Percentiles rank a stretch among this genome's conserved stretches.
Conservation (phyloP, 2,329 filamentous ascomycete species). For the Xylaria sp. region DNA sequence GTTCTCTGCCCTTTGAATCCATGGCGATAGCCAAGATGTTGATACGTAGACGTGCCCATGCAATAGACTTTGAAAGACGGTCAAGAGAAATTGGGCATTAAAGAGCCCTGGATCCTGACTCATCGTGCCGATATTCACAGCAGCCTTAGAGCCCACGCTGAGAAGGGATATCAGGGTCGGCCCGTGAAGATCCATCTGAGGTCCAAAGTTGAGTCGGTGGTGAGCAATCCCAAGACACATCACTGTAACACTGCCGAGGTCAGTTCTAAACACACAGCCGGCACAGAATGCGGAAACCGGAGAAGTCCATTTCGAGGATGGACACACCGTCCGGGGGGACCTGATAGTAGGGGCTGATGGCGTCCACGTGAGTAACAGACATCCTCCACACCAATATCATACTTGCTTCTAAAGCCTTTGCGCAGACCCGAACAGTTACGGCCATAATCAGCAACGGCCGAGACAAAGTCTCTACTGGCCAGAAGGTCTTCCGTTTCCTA, state of each 20-base stretch:
- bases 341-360: conserved; percentile 36
- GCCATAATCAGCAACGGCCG: conserved; percentile 23
- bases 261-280: background rate
- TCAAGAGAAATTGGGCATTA: conserved; percentile 14
- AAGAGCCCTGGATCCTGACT: conserved; percentile 26
- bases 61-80: conserved; percentile 14
- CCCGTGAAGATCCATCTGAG: conserved; percentile 32
- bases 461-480: conserved; percentile 26
- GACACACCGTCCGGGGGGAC: conserved; percentile 27
- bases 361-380: conserved; percentile 28
- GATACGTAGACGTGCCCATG: background rate
- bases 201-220: conserved; percentile 33
- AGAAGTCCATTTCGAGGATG: conserved; percentile 29
- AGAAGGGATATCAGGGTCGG: conserved; percentile 23
- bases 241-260: background rate
- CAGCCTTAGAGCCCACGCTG: conserved; percentile 20
- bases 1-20: background rate
- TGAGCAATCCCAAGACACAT: conserved; percentile 12
- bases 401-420: background rate
- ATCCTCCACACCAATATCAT: background rate
- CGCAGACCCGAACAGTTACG: conserved; percentile 20
- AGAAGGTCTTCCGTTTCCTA: conserved; percentile 33
- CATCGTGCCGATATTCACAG: conserved; percentile 35
- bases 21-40: background rate
- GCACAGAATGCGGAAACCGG: conserved; percentile 32